Evolutionary conservation across 164 flowering plant genomes (phyloP), one percentile per base, ranked within the genome.

Genomic region (Macadamia tetraphylla): DNA sequence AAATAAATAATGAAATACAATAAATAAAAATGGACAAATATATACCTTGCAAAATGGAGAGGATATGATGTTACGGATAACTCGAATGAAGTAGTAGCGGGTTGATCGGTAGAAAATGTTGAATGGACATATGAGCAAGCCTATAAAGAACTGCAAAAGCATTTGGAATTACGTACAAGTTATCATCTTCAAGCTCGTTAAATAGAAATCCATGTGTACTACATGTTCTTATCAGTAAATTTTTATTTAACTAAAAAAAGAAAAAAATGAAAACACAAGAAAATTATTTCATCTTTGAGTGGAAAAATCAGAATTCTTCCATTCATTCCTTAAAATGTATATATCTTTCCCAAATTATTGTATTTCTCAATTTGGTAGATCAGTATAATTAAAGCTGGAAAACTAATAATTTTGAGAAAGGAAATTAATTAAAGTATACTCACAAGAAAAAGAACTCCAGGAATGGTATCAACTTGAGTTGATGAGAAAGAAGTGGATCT

Each of bases 31-130:
- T 35, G 5, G 3, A 35, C 53, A 42, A 15, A 51, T 23, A 13
- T 29, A 44, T 75, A 88, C 99, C 99, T 89, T 89, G 71, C 87
- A 91, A 64, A 95, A 87, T 49, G 99, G 99, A 65, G 98, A 95
- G 82, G 73, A 91, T 10, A 89, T 76, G 29, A 95, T 92, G 82
- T 91, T 91, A 9, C 98, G 90, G 17, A 92, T 73, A 9, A 91
- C 81, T 23, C 89, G 84, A 55, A 95, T 62, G 84, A 95, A 92
- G 70, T 82, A 85, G 66, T 75, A 92, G n/a, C 99, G 90, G 11
- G 89, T 95, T 6, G 98, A 78, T 12, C 95, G 93, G 70, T 95
- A 95, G 67, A 89, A 86, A 43, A 83, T 74, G 81, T 95, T 88
- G 70, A 89, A 76, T 35, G 98, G 99, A 66, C 98, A 92, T 0